Conservation (phyloP, 2,329 filamentous ascomycete species). For the Monosporascus sp. region DNA sequence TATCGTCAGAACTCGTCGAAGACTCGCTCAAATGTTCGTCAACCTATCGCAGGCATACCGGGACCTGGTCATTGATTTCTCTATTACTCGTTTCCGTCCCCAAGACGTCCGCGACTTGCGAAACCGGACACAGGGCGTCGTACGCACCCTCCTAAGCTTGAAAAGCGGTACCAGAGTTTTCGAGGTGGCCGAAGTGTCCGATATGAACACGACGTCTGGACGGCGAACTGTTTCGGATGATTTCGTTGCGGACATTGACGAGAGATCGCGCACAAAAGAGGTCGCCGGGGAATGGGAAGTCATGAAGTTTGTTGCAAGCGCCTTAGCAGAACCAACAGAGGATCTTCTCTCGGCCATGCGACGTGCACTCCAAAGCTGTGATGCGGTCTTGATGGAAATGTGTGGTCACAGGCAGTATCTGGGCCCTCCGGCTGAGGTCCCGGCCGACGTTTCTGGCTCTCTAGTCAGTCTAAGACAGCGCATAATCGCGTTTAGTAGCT, state of each 20-base stretch:
- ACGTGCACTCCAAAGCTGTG: constrained; percentile 38
- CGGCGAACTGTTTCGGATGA: constrained; percentile 16
- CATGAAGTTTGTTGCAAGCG: constrained; percentile 19
- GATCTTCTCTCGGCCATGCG: constrained; percentile 43
- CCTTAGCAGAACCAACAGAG: constrained; percentile 41
- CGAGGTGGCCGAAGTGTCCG: constrained; percentile 20
- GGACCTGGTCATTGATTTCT: constrained; percentile 53
- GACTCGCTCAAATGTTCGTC: constrained; percentile 47
- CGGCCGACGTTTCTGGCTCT: constrained; percentile 35
- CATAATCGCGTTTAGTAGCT: constrained; percentile 41
- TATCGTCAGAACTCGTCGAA: constrained; percentile 32
- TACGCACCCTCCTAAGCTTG: constrained; percentile 48
- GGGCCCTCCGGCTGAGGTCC: constrained; percentile 36
- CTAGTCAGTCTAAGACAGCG: constrained; percentile 36
- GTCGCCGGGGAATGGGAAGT: constrained; percentile 20
- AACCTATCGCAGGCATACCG: constrained; percentile 51
- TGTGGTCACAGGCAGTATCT: constrained; percentile 45
- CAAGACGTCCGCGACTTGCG: constrained; percentile 44
- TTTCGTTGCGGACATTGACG: constrained; percentile 31
- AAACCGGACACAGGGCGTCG: constrained; percentile 50
- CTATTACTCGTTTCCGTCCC: constrained; percentile 47
- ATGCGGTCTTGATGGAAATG: constrained; percentile 50
- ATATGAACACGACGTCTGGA: constrained; percentile 1
- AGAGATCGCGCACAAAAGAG: constrained; percentile 3
- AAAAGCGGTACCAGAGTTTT: constrained; percentile 45